Base-by-base conservation (phyloP, 1,284 basidiomycete genomes). In the Retiboletus flavoniger region DNA sequence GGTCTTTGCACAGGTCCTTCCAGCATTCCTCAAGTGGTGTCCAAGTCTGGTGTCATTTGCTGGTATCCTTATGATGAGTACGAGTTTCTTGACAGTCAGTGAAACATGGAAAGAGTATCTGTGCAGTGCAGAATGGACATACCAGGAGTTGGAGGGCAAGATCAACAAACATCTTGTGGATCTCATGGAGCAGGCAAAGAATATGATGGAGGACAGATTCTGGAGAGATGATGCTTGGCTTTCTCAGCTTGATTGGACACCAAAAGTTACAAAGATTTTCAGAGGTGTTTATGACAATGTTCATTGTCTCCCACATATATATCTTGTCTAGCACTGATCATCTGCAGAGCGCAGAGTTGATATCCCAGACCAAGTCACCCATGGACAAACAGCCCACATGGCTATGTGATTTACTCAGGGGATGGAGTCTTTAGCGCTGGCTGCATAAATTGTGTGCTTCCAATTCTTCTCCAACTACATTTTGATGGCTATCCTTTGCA, bases 11-110 rank as follows among this genome's bases (percentile, higher is more conserved):
- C 82, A 84, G 55, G 89, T 91, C 8, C 81, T 98, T n/a, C 93
- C 95, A 0, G 79, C 85, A 0, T 99, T 97, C 69, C 78, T 93
- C 38, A 67, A 78, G 19, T 84, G 85, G 1, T 99, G 96, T 69
- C 95, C 95, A 0, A 93, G 91, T 71, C 96, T 96, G 0, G 95
- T 93, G 1, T 92, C 93, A 2, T 95, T 97, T 65, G 90, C 95
- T 0, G 96, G 97, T 9, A 83, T 97, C n/a, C 75, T 97, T 46
- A 86, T 85, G 1, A 98, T 99, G 92, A 93, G 94, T 1, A 94
- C 88, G 44, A 88, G 91, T 42, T 92, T 98, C 62, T 76, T 99
- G 36, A 90, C 94, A 0, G 93, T 99, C 39, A 91, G 98, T 67
- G 78, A 93, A 62, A 78, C 83, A 51, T 99, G 97, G 97, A 83